A percentile compares a stretch with the other conserved stretches of the same genome.
These are phyloP conservation scores for Nemania serpens DNA, from an alignment of 2,329 filamentous ascomycete genomes.

Conservation along the genomic window DNA sequence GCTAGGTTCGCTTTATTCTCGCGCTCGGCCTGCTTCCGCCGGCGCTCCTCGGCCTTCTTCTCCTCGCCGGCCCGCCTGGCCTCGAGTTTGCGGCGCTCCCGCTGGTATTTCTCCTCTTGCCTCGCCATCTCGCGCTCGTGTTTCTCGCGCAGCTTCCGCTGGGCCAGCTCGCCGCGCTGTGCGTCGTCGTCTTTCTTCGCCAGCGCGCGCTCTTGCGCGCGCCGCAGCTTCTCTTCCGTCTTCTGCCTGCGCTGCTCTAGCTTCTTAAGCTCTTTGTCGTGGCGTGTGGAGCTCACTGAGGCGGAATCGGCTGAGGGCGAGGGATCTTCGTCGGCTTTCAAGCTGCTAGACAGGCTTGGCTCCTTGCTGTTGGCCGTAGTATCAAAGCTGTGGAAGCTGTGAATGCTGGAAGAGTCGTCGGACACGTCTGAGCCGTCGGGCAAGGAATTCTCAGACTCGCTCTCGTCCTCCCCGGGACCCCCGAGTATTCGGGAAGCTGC, in stretches of 20 bases:
- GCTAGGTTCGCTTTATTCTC: constrained; percentile 56
- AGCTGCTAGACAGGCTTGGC: no score
- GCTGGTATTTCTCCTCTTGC: constrained; percentile 68
- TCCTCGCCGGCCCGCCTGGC: constrained; percentile 66
- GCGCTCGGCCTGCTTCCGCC: constrained; percentile 56
- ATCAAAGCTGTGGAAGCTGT: constrained; percentile 58
- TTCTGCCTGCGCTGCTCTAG: constrained; percentile 59
- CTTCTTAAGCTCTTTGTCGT: constrained; percentile 69
- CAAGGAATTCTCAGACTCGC: constrained; percentile 38
- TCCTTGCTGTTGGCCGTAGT: constrained; percentile 49
- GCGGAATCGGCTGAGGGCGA: constrained; percentile 48
- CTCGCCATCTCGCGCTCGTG: constrained; percentile 67
- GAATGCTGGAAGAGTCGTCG: constrained; percentile 53
- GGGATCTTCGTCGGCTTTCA: no score
- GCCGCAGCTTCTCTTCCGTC: constrained; percentile 47
- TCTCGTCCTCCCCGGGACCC: constrained; percentile 39
- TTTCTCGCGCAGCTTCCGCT: constrained; percentile 65
- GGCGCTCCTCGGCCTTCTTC: constrained; percentile 59
- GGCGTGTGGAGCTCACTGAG: constrained; percentile 41
- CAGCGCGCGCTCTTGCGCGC: constrained; percentile 35
- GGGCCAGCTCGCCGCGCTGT: constrained; percentile 42
- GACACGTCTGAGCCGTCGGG: constrained; percentile 32
- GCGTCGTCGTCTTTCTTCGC: constrained; percentile 53
- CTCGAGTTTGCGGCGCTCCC: constrained; percentile 67
- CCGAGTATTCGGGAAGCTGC: constrained; percentile 54